Evolutionary conservation across 768 basidiomycete species (phyloP), one percentile per base, ranked within the genome.

Genomic region (Tephrocybe sp.): DNA sequence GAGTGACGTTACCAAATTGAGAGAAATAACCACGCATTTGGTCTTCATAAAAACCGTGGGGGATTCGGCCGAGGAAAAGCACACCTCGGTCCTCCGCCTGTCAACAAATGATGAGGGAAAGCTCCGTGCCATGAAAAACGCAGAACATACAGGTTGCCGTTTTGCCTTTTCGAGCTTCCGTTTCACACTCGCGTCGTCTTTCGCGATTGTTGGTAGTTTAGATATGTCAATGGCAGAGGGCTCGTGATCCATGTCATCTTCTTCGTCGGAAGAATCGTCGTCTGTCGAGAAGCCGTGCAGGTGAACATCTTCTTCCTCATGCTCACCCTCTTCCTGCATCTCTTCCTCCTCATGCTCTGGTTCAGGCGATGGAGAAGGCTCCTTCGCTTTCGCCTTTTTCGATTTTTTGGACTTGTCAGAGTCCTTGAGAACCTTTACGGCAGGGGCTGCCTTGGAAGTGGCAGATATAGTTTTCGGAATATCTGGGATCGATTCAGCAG

Each of bases 1-100:
- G 85, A 14, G 90, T 87, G 20, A 99, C 84, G 38, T 84, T 80
- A 4, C 97, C 97, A 57, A 98, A 99, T 65, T 99, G 97, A 22
- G 87, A 79, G 64, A 99, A 97, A 71, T 98, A 98, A 2, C 82
- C 84, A 56, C 82, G 83, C 68, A 98, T 83, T 68, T 98, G 87
- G 48, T 91, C 92, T 69, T 99, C 97, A 69, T 92, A 96, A 71
- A 99, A 98, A 17, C 97, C 97, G 60, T 98, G 94, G 1, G 97
- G 97, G 48, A 99, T 79, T 52, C 94, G 85, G 13, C 94, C 87
- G 48, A 99, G 76, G 73, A 83, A 94, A 17, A 99, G 64, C 0
- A 95, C 92, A 20, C 97, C 97, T 36, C 80, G 80, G 58, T 92
- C 84, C 56, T 75, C 78, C 14, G 70, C 66, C 77, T 77, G 20